Conservation (phyloP, 768 basidiomycete species). For the Leucocoprinus leucothites region DNA sequence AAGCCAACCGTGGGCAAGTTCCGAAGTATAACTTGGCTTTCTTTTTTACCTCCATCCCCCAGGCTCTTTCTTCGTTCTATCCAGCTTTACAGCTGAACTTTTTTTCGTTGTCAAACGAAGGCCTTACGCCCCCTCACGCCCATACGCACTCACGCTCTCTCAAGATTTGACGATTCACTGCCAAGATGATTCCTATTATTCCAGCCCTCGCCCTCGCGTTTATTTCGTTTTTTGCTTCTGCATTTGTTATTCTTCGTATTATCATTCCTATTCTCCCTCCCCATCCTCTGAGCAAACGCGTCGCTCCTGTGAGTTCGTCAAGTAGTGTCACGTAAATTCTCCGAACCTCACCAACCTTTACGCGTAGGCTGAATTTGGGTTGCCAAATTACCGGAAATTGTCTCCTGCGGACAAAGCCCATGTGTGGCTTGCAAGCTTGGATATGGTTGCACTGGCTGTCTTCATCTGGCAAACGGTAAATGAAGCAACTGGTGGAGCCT, state of each 20-base stretch:
- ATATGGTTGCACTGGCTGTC: slow-evolving; percentile 55
- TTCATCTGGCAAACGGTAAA: slow-evolving; percentile 66
- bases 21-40: slow-evolving; percentile 23
- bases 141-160: slow-evolving; percentile 45
- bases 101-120: slow-evolving; percentile 31
- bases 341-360: slow-evolving; percentile 15
- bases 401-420: slow-evolving; percentile 69
- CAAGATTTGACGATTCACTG: slow-evolving; percentile 28
- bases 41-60: slow-evolving; percentile 17
- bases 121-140: slow-evolving; percentile 40
- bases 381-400: slow-evolving; percentile 65
- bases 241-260: slow-evolving; percentile 74
- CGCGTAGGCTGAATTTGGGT: slow-evolving; percentile 68
- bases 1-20: slow-evolving; percentile 35
- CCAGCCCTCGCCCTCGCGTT: slow-evolving; percentile 65
- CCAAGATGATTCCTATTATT: slow-evolving; percentile 64
- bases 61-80: slow-evolving; percentile 21
- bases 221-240: slow-evolving; percentile 69
- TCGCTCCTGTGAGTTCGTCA: slow-evolving; percentile 51
- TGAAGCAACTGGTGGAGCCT: slow-evolving; percentile 47
- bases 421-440: slow-evolving; percentile 69
- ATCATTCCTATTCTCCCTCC: slow-evolving; percentile 74
- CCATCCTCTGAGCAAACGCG: slow-evolving; percentile 68
- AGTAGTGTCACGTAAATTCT: slow-evolving; percentile 23
- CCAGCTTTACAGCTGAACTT: slow-evolving; percentile 24